Conservation (phyloP, 768 basidiomycete genomes). For the Gelatoporia subvermispora region DNA sequence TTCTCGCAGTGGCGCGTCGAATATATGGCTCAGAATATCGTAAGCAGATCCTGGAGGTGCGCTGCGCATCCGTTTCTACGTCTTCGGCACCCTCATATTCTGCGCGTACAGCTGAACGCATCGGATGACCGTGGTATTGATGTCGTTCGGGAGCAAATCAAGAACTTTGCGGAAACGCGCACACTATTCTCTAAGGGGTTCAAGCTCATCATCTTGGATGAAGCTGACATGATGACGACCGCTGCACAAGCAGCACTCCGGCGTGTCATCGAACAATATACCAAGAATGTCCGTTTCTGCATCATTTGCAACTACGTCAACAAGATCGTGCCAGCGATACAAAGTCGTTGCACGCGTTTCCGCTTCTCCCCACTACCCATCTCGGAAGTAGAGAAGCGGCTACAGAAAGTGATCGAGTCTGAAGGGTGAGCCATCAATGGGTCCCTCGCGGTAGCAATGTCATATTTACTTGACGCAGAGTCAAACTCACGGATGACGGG, state of each 20-base stretch:
- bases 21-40: conserved; percentile 85
- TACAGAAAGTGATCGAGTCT: conserved; percentile 71
- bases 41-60: conserved; percentile 92
- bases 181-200: conserved; percentile 89
- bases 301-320: conserved; percentile 99
- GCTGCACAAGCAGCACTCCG: conserved; percentile 95
- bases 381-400: conserved; percentile 76
- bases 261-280: conserved; percentile 97
- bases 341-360: conserved; percentile 97
- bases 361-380: conserved; percentile 92
- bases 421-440: conserved; percentile 59
- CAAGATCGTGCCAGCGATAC: conserved; percentile 97
- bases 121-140: conserved; percentile 99
- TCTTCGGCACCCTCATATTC: not conserved
- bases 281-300: conserved; percentile 97
- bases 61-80: conserved; percentile 9
- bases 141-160: conserved; percentile 97
- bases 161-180: conserved; percentile 95
- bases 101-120: conserved; percentile 72
- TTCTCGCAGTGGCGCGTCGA: conserved; percentile 89
- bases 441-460: not conserved
- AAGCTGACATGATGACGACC: conserved; percentile 99
- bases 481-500: conserved; percentile 82
- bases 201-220: conserved; percentile 97
- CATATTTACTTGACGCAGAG: conserved; percentile 41